Evolutionary conservation across 148 eudicot genomes (phyloP), one percentile per base, ranked within the genome.

Genomic region (Camellia sinensis): DNA sequence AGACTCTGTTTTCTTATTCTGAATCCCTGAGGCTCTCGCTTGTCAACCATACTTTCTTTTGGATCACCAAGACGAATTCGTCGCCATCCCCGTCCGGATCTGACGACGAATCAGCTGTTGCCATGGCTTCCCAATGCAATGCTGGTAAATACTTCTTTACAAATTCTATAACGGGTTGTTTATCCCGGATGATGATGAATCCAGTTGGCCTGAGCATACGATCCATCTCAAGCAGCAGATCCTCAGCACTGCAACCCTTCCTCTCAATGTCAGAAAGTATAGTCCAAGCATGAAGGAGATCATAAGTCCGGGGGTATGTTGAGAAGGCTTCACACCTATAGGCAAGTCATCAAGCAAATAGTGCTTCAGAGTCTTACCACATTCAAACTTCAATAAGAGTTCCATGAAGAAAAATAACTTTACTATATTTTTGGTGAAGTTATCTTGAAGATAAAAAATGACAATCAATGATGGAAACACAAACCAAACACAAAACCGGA

Each of bases 301-400:
- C 99, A 43, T 96, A 96, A 5, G 99, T 96, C 76, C 99, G 89
- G 50, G 99, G 99, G 80, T 96, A 96, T 14, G 99, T 96, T 59
- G 99, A 96, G 94, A 84, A 96, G 73, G 98, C 92, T 82, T 96
- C 99, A 84, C 99, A 96, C 99, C 99, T 96, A 75, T 44, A 73
- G 37, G 48, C 12, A 71, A 50, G 62, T 80, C 37, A 54, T 18
- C 60, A 44, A 45, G 50, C 40, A 29, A 60, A 72, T 52, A 61
- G 21, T 15, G 22, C 10, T 2, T 74, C 19, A 77, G 59, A 69
- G 79, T 68, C 63, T 64, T 15, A 67, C 2, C 44, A 50, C 2
- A 66, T 40, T 79, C 67, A 52, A 61, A 40, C 29, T 21, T 80
- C 11, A 22, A 44, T 15, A 15, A 4, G 6, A 61, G 73, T 48